These are phyloP conservation scores for Sarocladium oryzae DNA, from an alignment of 2,329 filamentous ascomycete species.

Conservation along the genomic window DNA sequence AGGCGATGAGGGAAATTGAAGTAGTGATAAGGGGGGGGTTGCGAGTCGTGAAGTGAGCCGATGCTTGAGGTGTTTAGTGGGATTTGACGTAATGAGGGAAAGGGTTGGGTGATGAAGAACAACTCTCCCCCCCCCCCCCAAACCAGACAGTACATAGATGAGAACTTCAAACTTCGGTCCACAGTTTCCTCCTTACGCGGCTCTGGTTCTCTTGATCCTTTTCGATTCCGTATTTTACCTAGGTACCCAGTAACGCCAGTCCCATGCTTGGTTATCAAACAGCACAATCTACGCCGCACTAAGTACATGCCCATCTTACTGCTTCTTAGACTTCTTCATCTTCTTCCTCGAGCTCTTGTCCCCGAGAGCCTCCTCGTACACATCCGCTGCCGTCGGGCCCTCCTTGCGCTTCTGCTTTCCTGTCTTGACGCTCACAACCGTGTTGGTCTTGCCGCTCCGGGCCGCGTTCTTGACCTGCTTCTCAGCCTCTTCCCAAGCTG, in stretches of 20 bases:
- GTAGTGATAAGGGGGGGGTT: too few species aligned
- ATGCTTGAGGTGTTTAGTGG: too few species aligned
- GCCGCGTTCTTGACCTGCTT: constrained; percentile 52
- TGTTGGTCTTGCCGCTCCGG: constrained; percentile 46
- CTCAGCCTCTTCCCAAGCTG: constrained; percentile 65
- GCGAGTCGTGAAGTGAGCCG: too few species aligned
- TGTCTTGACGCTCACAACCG: constrained; percentile 77
- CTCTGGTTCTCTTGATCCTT: background rate
- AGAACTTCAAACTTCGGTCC: too few species aligned
- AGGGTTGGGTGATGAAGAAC: too few species aligned
- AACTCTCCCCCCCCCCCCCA: too few species aligned
- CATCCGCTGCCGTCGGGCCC: constrained; percentile 49
- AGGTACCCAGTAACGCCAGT: background rate
- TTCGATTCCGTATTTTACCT: background rate
- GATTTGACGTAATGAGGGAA: too few species aligned
- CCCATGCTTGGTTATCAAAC: constrained; percentile 3
- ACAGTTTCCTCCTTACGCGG: too few species aligned
- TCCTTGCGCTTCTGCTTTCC: constrained; percentile 72
- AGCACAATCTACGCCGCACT: background rate
- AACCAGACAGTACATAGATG: too few species aligned
- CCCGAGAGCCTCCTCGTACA: constrained; percentile 55
- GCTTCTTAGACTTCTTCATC: constrained; percentile 35
- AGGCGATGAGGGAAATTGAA: too few species aligned
- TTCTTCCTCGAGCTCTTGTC: constrained; percentile 53
- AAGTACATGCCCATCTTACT: background rate